Base-by-base conservation (phyloP, 208 protist species). In the Leishmania mexicana region DNA sequence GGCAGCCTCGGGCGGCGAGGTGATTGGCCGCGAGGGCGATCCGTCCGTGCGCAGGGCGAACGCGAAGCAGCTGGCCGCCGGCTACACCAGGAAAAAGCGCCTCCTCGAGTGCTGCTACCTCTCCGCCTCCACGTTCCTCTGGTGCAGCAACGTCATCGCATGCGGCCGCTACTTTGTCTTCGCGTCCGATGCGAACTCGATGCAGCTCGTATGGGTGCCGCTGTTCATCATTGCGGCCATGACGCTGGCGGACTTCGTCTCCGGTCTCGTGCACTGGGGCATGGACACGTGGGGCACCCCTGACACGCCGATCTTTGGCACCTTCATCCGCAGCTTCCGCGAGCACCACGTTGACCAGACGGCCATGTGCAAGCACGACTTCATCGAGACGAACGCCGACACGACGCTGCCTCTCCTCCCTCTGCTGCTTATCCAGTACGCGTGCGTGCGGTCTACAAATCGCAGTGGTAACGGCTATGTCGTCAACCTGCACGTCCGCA, bases 351-450 rank as follows among this genome's bases (percentile, higher is more conserved):
- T 98, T 3, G 90, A 96, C 76, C 96, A 97, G 81, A 87, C 83
- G 11, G 94, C 94, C 51, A 99, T 99, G 91, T 96, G 90, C 73
- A 92, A 95, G 77, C 97, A 99, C 83, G 97, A 99, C 87, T 95
- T 97, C 76, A 95, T 99, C 76, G 96, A 99, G 80, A 98, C 97
- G 24, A 99, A 99, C 84, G 97, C 96, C 42, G 97, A 99, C 85
- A 98, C 97, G 45, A 98, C 91, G 60, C 86, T 99, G 80, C 89
- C 94, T 35, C 90, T 96, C 51, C 87, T 98, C 73, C 94, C 96
- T 15, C 70, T 96, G 35, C 75, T 97, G 40, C 58, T 93, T 21
- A 60, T 96, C 10, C 85, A 95, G 81, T 87, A 88, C 57, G 72
- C 87, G 42, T 78, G 83, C n/a, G 75, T 96, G 42, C 78, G 75